These are phyloP conservation scores for Amoebophrya sp. DNA, from an alignment of 169 alveolate species.

Conservation along the genomic window DNA sequence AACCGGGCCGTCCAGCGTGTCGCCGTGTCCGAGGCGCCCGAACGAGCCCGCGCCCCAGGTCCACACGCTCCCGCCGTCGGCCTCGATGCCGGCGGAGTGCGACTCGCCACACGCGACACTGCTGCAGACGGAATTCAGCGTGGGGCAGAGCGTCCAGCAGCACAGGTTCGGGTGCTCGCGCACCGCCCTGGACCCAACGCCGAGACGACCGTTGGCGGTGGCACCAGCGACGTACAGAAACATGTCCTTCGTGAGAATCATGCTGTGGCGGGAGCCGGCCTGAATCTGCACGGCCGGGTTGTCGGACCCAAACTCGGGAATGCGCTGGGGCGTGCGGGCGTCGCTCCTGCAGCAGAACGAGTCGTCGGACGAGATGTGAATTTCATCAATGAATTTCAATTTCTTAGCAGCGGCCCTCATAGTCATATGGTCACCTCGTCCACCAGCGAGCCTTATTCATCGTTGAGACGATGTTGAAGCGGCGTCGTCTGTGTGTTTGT, in stretches of 20 bases:
- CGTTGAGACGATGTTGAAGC: no score
- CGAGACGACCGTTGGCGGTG: background rate
- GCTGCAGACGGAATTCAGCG: no score
- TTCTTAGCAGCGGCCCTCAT: no score
- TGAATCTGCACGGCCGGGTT: background rate
- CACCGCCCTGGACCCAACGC: background rate
- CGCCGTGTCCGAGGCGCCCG: background rate
- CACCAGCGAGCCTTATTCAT: no score
- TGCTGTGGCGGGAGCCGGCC: background rate
- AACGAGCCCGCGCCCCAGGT: background rate
- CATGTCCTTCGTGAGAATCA: background rate
- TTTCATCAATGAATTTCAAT: no score
- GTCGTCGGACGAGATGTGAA: no score
- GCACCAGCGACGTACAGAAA: background rate
- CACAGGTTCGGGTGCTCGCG: no score
- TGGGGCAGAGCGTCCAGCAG: no score
- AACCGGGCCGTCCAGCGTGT: background rate
- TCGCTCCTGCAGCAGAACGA: no score
- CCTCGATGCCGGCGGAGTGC: background rate
- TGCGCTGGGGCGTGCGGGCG: no score
- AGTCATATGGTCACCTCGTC: no score
- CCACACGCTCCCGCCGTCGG: background rate
- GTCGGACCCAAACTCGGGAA: background rate
- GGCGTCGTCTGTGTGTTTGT: no score
- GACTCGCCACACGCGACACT: background rate